A percentile compares a stretch with the other conserved stretches of the same genome.
phyloP scores from a whole-genome alignment of 2,329 filamentous ascomycete species.

The Pyricularia grisea region DNA sequence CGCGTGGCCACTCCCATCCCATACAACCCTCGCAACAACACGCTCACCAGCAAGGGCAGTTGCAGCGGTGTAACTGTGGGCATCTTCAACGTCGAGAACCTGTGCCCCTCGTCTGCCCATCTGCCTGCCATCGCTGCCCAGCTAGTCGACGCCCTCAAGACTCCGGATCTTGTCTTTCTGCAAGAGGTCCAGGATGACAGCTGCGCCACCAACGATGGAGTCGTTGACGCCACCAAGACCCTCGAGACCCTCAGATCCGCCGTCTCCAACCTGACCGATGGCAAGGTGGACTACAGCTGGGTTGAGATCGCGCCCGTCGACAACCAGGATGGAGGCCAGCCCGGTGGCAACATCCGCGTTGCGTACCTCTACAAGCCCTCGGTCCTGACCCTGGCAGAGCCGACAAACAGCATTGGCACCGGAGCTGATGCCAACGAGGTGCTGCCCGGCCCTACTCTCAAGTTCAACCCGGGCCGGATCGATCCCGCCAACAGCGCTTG shows the following conservation, averaged over 20 bases:
- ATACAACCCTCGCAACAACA: constrained; percentile 36
- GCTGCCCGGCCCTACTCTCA: constrained; percentile 44
- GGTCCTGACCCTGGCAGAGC: constrained; percentile 47
- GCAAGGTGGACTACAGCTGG: constrained; percentile 41
- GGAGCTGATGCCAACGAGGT: constrained; percentile 47
- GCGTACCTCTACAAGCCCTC: constrained; percentile 61
- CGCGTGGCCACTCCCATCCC: constrained; percentile 34
- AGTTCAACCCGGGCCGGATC: constrained; percentile 60
- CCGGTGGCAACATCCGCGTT: constrained; percentile 62
- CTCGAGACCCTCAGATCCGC: constrained; percentile 43
- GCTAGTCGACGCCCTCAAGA: constrained; percentile 53
- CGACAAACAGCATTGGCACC: constrained; percentile 38
- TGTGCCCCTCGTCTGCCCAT: constrained; percentile 45
- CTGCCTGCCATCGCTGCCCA: constrained; percentile 52
- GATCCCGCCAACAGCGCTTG: constrained; percentile 53
- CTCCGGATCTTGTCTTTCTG: constrained; percentile 57
- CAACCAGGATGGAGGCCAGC: constrained; percentile 53
- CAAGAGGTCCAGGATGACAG: constrained; percentile 64
- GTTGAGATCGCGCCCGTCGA: constrained; percentile 50
- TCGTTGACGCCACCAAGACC: constrained; percentile 46
- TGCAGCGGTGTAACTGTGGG: constrained; percentile 56
- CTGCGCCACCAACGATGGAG: constrained; percentile 50
- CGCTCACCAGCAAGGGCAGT: constrained; percentile 41
- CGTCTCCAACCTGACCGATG: constrained; percentile 37
- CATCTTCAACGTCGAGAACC: constrained; percentile 63